These are phyloP conservation scores for Thyridium curvatum DNA, from an alignment of 2,329 filamentous ascomycete species.

Conservation along the genomic window DNA sequence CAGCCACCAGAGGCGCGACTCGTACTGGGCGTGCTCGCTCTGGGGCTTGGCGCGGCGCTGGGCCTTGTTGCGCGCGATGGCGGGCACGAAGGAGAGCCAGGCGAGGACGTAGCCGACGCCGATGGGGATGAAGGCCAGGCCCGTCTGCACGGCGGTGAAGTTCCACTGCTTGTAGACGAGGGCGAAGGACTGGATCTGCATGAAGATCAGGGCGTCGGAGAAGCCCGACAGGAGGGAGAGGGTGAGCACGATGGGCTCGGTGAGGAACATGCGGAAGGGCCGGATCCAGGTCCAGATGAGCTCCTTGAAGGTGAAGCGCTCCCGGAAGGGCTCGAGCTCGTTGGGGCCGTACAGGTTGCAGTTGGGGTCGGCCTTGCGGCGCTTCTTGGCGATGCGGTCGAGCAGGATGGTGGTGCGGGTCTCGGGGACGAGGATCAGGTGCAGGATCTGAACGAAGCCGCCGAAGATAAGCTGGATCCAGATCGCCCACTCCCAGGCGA, in stretches of 20 bases:
- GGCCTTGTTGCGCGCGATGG: slow-evolving; percentile 46
- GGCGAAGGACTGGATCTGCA: slow-evolving; percentile 66
- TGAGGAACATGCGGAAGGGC: slow-evolving; percentile 67
- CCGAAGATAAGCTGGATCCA: slow-evolving; percentile 84
- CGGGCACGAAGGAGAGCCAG: slow-evolving; percentile 53
- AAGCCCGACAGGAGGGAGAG: slow-evolving; percentile 68
- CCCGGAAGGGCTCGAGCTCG: slow-evolving; percentile 56
- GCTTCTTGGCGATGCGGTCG: slow-evolving; percentile 71
- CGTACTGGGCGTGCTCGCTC: slow-evolving; percentile 58
- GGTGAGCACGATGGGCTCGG: slow-evolving; percentile 66
- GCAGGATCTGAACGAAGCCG: slow-evolving; percentile 58
- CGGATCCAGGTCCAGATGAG: slow-evolving; percentile 51
- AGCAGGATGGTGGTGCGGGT: slow-evolving; percentile 72
- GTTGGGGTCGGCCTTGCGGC: slow-evolving; percentile 53
- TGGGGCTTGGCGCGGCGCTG: slow-evolving; percentile 42
- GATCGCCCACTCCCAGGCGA: slow-evolving; percentile 63
- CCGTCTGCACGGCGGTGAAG: slow-evolving; percentile 50
- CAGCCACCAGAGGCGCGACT: slow-evolving; percentile 60
- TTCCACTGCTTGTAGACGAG: slow-evolving; percentile 64
- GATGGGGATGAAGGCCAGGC: slow-evolving; percentile 59
- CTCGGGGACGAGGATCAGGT: slow-evolving; percentile 68
- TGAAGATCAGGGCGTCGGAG: slow-evolving; percentile 70
- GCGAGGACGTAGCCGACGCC: slow-evolving; percentile 60
- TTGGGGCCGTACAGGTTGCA: slow-evolving; percentile 66
- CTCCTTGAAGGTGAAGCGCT: slow-evolving; percentile 53